Evolutionary conservation across 2,329 filamentous ascomycete species (phyloP).

Genomic region (Ophiostoma sp.): DNA sequence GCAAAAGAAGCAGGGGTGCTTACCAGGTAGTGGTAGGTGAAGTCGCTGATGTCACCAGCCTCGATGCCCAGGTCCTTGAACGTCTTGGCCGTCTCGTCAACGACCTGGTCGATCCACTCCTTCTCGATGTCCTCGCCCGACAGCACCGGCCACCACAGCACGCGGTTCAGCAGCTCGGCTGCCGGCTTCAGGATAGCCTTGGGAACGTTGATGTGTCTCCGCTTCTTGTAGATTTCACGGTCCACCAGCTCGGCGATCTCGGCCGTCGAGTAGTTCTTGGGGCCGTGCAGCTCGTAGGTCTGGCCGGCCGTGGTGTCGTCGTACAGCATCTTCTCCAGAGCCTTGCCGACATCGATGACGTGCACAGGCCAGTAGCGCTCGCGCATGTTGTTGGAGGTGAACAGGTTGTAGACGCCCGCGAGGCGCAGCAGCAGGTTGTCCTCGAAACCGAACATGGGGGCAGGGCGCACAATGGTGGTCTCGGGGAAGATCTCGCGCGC

Average conservation of each 20-base stretch:
- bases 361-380: constrained; percentile 90
- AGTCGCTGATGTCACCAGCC: constrained; percentile 75
- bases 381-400: constrained; percentile 90
- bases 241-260: constrained; percentile 86
- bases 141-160: constrained; percentile 81
- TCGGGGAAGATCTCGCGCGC: constrained; percentile 89
- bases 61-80: constrained; percentile 90
- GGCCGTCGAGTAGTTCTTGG: constrained; percentile 82
- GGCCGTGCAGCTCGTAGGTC: constrained; percentile 92
- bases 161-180: constrained; percentile 68
- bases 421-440: constrained; percentile 85
- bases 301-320: constrained; percentile 86
- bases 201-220: constrained; percentile 86
- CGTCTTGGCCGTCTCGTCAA: constrained; percentile 88
- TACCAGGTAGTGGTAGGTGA: constrained; percentile 92
- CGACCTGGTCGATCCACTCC: constrained; percentile 87
- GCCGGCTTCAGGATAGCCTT: constrained; percentile 71
- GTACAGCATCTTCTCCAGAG: constrained; percentile 82
- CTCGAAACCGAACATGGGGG: constrained; percentile 91
- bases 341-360: constrained; percentile 84
- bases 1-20: constrained; percentile 34
- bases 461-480: constrained; percentile 91
- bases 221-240: constrained; percentile 83
- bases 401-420: constrained; percentile 70
- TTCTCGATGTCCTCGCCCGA: constrained; percentile 83